Base-by-base conservation (phyloP, 192 early-diverging fungal species). In the Coemansia asiatica region DNA sequence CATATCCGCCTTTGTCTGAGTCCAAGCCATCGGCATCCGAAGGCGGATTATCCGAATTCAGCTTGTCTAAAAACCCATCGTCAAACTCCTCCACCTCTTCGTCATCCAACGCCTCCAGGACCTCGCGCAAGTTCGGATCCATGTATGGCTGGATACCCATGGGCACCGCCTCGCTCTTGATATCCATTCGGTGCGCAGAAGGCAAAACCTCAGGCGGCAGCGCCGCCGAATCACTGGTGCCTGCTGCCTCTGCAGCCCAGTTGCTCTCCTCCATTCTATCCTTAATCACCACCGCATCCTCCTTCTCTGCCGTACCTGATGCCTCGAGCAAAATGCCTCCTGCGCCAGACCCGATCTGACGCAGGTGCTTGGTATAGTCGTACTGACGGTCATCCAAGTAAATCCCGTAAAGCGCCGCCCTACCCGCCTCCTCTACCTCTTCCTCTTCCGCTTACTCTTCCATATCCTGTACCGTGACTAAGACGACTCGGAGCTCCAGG, bases 361-460 rank as follows among this genome's bases (percentile, higher is more conserved):
- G 89, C 71, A 99, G 84, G 62, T 99, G 96, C 83, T 97, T 86
- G 61, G 90, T 86, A 79, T 99, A 98, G 76, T 99, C 92, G 76
- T 98, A 99, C 35, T 93, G 85, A 57, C 86, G 83, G 75, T 99
- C 94, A 63, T 92, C 90, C 74, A 92, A 93, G 63, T 91, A 94
- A 46, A 97, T 84, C 61, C 97, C 96, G 64, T 93, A 90, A 58
- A 95, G 71, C 5, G 97, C 90, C 6, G 95, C 90, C 71, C 92
- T 69, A 12, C 91, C 89, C 25, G 85, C 81, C 36, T 70, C 56
- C 26, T 50, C 64, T 63, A n/a, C n/a, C n/a, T n/a, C n/a, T n/a
- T n/a, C n/a, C n/a, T n/a, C n/a, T n/a, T n/a, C n/a, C n/a, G n/a
- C n/a, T n/a, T n/a, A n/a, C n/a, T 75, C 47, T 62, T 72, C 62